phyloP scores from a whole-genome alignment of 305 asterid genomes.

The Plantago coronopus region DNA sequence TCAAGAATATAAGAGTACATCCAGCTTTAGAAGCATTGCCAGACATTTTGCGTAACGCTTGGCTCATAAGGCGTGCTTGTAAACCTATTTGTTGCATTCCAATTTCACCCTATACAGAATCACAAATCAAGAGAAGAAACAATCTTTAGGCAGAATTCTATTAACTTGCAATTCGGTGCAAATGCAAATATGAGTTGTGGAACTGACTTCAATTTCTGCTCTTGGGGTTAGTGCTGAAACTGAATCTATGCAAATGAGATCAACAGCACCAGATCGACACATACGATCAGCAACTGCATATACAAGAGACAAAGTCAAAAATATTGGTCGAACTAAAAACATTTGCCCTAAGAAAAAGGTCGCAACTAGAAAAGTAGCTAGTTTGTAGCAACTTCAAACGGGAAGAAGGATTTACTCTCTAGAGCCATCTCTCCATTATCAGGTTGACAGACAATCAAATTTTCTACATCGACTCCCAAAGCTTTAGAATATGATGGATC shows the following conservation, averaged over 20 bases:
- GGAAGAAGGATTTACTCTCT: conserved; percentile 63
- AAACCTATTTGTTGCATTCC: conserved; percentile 99
- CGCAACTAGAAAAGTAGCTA: conserved; percentile 11
- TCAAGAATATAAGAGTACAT: conserved; percentile 89
- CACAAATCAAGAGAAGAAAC: not conserved
- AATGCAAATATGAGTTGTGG: conserved; percentile 19
- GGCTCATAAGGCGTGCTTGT: conserved; percentile 99
- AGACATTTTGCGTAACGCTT: conserved; percentile 97
- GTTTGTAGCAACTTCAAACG: conserved; percentile 23
- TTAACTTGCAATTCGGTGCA: conserved; percentile 12
- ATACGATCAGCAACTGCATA: conserved; percentile 93
- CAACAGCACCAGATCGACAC: conserved; percentile 99
- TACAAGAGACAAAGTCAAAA: conserved; percentile 23
- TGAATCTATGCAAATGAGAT: conserved; percentile 96
- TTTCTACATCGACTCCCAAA: conserved; percentile 94
- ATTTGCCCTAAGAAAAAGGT: conserved; percentile 11
- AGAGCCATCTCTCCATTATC: conserved; percentile 99
- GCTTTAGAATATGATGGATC: conserved; percentile 98
- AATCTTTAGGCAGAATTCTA: conserved; percentile 8
- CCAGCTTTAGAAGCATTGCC: conserved; percentile 99
- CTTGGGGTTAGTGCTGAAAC: conserved; percentile 99
- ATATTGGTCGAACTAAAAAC: not conserved
- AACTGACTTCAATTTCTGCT: conserved; percentile 93
- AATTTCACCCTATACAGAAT: conserved; percentile 75
- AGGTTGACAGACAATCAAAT: conserved; percentile 98